Evolutionary conservation across 148 eudicot genomes (phyloP), one percentile per base, ranked within the genome.

Genomic region (Pouteria glomerata): DNA sequence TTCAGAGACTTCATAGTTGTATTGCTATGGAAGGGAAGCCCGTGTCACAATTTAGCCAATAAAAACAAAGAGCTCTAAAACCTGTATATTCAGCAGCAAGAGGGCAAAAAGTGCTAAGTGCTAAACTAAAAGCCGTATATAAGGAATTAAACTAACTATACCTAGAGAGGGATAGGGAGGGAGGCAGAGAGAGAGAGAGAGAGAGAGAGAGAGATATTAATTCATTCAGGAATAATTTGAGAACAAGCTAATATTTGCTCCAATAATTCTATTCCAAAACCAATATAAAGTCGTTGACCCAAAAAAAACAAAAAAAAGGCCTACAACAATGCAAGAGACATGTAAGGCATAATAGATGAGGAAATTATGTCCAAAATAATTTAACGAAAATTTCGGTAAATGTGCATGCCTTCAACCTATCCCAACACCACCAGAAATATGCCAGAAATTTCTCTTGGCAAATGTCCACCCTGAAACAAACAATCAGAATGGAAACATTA

Each of bases 341-440:
- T 47, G 24, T 23, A 45, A 30, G 30, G 57, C 8, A 59, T 71
- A 23, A 37, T 31, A 29, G 1, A 47, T 35, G 2, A 44, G 34
- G 69, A n/a, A 35, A 8, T 41, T 14, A 8, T 27, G 33, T n/a
- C 62, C 21, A 58, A 24, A 65, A 73, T 42, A 53, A 41, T 29
- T 42, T 26, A 39, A 31, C 23, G 37, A 23, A n/a, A 71, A 44
- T 44, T 4, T 1, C 1, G 69, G 68, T 34, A 51, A 71, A 64
- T 26, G 51, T 72, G 57, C 88, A 31, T 88, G 84, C 99, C 99
- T 92, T 90, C 51, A 96, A 80, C 73, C 89, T 85, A 79, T 88
- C 82, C 81, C 74, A 92, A 81, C 97, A 92, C 96, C 93, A 95
- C 98, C 98, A 89, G 82, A 91, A 95, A 83, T 88, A 89, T 52